Base-by-base conservation (phyloP, 2,329 filamentous ascomycete species). In the Arachnopeziza araneosa region DNA sequence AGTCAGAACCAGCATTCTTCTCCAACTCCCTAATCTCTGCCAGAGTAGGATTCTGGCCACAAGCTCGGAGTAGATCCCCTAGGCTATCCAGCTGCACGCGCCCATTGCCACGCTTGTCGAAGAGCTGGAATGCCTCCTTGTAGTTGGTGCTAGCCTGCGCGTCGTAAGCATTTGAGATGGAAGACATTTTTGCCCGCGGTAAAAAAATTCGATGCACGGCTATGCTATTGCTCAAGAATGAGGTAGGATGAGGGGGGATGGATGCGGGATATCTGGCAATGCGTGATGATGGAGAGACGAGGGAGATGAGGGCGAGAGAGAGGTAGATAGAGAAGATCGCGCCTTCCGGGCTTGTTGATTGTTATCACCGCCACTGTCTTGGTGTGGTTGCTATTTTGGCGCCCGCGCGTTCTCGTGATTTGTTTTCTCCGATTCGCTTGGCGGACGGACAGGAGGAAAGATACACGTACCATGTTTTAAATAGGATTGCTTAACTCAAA, bases 61-160 rank as follows among this genome's bases (percentile, higher is more conserved):
- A 99, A 58, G 95, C 95, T 74, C 95, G 50, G 22, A 99, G 86
- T 63, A 99, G 84, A 75, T 99, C 95, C 69, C 95, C 95, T 60
- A 99, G 85, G 66, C 88, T 89, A 68, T 93, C 89, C 75, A 93
- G 82, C 50, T 89, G 79, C 69, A 98, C 95, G 70, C 93, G 93
- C 74, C 93, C 93, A 75, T 91, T 96, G 74, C 95, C 95, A 77
- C 95, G 93, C 87, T 97, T 98, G 84, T 99, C 95, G 83, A 98
- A 99, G 76, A 99, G 90, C 72, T 93, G 93, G 79, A 99, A 99
- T 70, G 95, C 95, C 88, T 99, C 95, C 83, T 98, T 98, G 91
- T 98, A 99, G 88, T 99, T 98, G 80, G 93, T 98, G 64, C 83
- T 87, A 76, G 85, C 85, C 85, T 88, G 83, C 53, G 76, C 63